Percentiles rank a stretch among this genome's conserved stretches.
These are phyloP conservation scores for Termitomyces sp. DNA, from an alignment of 1,284 basidiomycete species.

Conservation along the genomic window DNA sequence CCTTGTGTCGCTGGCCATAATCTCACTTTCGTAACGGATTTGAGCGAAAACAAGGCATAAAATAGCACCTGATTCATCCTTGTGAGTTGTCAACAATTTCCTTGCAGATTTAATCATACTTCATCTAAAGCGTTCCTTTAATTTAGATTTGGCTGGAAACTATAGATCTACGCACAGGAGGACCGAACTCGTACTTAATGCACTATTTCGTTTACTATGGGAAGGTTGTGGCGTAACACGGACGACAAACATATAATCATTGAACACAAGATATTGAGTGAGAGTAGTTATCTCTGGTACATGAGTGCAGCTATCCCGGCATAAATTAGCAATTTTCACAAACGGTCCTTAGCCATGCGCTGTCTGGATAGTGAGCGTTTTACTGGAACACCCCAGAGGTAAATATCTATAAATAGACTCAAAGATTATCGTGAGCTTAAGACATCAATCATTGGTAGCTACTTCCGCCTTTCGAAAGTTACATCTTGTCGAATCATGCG, in stretches of 20 bases:
- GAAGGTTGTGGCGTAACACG: background rate
- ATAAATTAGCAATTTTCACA: background rate
- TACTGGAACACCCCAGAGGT: background rate
- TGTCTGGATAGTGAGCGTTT: conserved; percentile 11
- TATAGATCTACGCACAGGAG: too few relatives aligned
- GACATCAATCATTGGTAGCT: background rate
- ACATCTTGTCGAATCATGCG: conserved; percentile 7
- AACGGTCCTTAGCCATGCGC: conserved; percentile 2
- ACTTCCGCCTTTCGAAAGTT: background rate
- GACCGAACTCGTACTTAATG: too few relatives aligned
- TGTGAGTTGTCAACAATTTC: too few relatives aligned
- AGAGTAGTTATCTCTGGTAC: background rate
- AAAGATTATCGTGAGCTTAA: background rate
- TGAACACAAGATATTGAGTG: background rate
- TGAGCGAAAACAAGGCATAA: too few relatives aligned
- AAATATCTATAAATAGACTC: conserved; percentile 15
- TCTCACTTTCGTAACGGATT: too few relatives aligned
- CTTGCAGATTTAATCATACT: too few relatives aligned
- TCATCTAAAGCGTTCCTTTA: too few relatives aligned
- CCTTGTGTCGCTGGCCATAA: too few relatives aligned
- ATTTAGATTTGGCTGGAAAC: too few relatives aligned
- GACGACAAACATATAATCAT: background rate
- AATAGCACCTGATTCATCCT: too few relatives aligned
- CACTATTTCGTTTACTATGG: background rate
- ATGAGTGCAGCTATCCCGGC: background rate